phyloP scores from a whole-genome alignment of 2,329 filamentous ascomycete genomes.

The Fusarium sterilihyphosum region DNA sequence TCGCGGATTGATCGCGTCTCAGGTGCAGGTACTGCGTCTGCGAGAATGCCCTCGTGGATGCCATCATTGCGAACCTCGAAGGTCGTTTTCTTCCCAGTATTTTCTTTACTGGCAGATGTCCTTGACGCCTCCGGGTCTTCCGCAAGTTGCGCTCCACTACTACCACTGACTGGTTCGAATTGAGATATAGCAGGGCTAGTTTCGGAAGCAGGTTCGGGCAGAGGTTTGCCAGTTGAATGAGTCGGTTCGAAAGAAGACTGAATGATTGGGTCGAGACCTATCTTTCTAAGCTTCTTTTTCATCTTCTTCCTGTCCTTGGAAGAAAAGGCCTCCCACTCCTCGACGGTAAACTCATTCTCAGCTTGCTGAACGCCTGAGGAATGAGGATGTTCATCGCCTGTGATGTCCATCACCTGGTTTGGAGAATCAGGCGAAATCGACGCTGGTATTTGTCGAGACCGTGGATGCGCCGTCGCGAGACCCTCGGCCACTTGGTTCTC shows the following conservation, averaged over 20 bases:
- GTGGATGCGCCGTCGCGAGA: neutral
- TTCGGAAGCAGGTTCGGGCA: neutral
- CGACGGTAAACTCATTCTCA: conserved; percentile 11
- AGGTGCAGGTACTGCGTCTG: neutral
- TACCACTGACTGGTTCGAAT: neutral
- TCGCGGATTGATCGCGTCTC: neutral
- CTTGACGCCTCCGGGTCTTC: neutral
- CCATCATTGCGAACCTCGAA: neutral
- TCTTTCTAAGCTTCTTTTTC: conserved; percentile 35
- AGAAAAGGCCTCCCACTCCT: conserved; percentile 29
- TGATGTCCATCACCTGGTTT: neutral
- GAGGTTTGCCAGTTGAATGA: neutral
- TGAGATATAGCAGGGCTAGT: neutral
- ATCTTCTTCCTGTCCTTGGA: conserved; percentile 39
- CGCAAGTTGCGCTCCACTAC: neutral
- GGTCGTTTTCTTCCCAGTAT: neutral
- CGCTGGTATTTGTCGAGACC: conserved; percentile 10
- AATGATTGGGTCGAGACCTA: conserved; percentile 30
- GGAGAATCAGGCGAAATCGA: neutral
- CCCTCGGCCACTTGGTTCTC: conserved; percentile 42
- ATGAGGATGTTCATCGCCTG: neutral
- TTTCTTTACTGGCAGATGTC: neutral
- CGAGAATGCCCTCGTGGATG: neutral
- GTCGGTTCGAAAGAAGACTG: conserved; percentile 7
- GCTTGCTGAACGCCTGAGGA: neutral